Evolutionary conservation across 805 yeast species (phyloP).

Genomic region (Ogataea pilisensis): DNA sequence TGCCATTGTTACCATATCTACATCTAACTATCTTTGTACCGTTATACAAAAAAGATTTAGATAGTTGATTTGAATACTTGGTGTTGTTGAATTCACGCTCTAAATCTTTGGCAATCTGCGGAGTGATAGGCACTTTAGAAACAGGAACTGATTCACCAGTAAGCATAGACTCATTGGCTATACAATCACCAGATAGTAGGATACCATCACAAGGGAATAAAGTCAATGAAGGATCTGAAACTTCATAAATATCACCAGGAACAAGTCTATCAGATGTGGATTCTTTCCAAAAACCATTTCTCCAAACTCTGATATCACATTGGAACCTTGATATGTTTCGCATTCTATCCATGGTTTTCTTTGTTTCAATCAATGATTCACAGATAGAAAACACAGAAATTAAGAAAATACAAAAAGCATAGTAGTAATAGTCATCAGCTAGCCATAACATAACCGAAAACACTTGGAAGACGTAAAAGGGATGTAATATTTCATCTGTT

Average conservation of each 20-base stretch:
- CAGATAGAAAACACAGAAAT: constrained; percentile 78
- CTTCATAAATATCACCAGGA: constrained; percentile 94
- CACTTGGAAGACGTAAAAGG: constrained; percentile 91
- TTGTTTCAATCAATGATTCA: constrained; percentile 85
- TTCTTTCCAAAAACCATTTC: constrained; percentile 92
- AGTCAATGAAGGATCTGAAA: constrained; percentile 75
- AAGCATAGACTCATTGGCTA: constrained; percentile 95
- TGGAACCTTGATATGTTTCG: constrained; percentile 67
- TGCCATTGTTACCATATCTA: constrained; percentile 52
- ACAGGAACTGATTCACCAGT: constrained; percentile 99
- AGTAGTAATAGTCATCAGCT: constrained; percentile 87
- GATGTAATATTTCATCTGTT: constrained; percentile 87
- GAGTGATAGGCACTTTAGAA: constrained; percentile 65
- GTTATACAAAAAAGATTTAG: constrained; percentile 73
- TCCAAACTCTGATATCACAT: constrained; percentile 84
- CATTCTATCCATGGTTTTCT: constrained; percentile 64
- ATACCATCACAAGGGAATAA: constrained; percentile 87
- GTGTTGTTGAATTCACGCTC: constrained; percentile 52
- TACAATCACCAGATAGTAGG: constrained; percentile 85
- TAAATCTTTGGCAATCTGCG: constrained; percentile 55
- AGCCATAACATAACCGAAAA: constrained; percentile 91
- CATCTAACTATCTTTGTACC: constrained; percentile 90
- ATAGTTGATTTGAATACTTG: constrained; percentile 57
- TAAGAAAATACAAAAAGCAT: constrained; percentile 86
- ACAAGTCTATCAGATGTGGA: constrained; percentile 73